These are phyloP conservation scores for Clitopilus hobsonii DNA, from an alignment of 768 basidiomycete species.

Conservation along the genomic window DNA sequence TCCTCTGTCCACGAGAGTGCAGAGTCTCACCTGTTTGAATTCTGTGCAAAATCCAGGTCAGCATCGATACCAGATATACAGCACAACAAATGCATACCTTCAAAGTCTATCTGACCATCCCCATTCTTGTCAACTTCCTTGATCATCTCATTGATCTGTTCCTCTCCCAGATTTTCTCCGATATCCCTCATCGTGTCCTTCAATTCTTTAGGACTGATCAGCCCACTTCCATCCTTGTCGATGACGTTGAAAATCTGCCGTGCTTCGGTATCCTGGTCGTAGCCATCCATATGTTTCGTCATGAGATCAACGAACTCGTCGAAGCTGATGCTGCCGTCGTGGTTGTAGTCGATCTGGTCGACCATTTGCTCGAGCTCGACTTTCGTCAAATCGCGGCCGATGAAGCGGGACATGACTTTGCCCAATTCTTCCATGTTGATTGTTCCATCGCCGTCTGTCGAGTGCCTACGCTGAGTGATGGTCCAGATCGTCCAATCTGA, in stretches of 20 bases:
- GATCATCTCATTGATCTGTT: slow-evolving; percentile 94
- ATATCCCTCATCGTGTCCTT: slow-evolving; percentile 89
- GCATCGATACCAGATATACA: too few relatives aligned
- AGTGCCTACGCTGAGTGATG: not conserved
- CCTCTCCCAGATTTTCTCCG: slow-evolving; percentile 83
- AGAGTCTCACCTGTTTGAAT: not conserved
- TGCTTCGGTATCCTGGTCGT: slow-evolving; percentile 80
- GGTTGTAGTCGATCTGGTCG: slow-evolving; percentile 82
- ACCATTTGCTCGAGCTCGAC: slow-evolving; percentile 93
- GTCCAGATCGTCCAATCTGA: not conserved
- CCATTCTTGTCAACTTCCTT: slow-evolving; percentile 94
- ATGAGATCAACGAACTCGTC: slow-evolving; percentile 83
- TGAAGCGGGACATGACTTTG: slow-evolving; percentile 81
- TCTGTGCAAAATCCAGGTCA: not conserved
- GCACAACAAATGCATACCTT: slow-evolving; percentile 54
- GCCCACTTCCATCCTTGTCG: slow-evolving; percentile 93
- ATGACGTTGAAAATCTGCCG: slow-evolving; percentile 96
- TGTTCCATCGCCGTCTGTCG: slow-evolving; percentile 78
- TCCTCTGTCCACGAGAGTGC: not conserved
- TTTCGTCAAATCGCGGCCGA: slow-evolving; percentile 91
- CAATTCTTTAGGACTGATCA: slow-evolving; percentile 81
- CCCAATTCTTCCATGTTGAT: slow-evolving; percentile 90
- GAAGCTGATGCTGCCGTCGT: slow-evolving; percentile 83
- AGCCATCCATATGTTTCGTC: slow-evolving; percentile 82
- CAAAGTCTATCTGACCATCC: slow-evolving; percentile 87